Evolutionary conservation across 192 early-diverging fungal genomes (phyloP).

Genomic region (Phlyctochytrium planicorne): DNA sequence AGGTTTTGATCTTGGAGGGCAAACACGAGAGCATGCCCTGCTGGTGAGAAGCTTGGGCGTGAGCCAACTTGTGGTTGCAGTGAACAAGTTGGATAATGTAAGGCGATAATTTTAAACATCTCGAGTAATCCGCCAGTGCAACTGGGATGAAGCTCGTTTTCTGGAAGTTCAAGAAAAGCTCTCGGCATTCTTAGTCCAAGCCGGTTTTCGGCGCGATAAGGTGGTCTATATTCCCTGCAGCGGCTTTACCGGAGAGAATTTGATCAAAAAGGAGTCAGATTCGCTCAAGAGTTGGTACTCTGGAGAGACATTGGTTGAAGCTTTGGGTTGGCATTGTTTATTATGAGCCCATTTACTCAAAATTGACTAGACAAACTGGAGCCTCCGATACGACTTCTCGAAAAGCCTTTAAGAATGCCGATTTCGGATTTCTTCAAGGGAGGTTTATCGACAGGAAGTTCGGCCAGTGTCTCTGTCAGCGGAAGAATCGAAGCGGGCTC

Average conservation of each 20-base stretch:
- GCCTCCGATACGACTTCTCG: slow-evolving; percentile 71
- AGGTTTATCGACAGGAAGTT: slow-evolving; percentile 54
- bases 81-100: slow-evolving; percentile 94
- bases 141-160: slow-evolving; percentile 81
- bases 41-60: slow-evolving; percentile 92
- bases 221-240: slow-evolving; percentile 87
- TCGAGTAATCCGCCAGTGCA: slow-evolving; percentile 40
- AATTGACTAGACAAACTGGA: slow-evolving; percentile 66
- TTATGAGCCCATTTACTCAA: slow-evolving; percentile 5
- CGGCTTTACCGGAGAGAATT: slow-evolving; percentile 88
- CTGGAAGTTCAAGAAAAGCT: slow-evolving; percentile 72
- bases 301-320: slow-evolving; percentile 75
- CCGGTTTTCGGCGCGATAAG: slow-evolving; percentile 75
- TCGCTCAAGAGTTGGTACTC: slow-evolving; percentile 71
- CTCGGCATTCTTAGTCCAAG: slow-evolving; percentile 66
- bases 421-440: slow-evolving; percentile 92
- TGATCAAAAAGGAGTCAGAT: slow-evolving; percentile 50
- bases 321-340: slow-evolving; percentile 51
- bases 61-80: slow-evolving; percentile 83
- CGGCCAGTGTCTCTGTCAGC: slow-evolving; percentile 69
- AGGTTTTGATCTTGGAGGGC: slow-evolving; percentile 91
- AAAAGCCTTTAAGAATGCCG: slow-evolving; percentile 81
- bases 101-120: slow-evolving; percentile 1
- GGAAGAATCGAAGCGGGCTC: slow-evolving; percentile 86
- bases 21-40: slow-evolving; percentile 95